Evolutionary conservation across 306 rosid genomes (phyloP).

Genomic region (Fagus sylvatica): DNA sequence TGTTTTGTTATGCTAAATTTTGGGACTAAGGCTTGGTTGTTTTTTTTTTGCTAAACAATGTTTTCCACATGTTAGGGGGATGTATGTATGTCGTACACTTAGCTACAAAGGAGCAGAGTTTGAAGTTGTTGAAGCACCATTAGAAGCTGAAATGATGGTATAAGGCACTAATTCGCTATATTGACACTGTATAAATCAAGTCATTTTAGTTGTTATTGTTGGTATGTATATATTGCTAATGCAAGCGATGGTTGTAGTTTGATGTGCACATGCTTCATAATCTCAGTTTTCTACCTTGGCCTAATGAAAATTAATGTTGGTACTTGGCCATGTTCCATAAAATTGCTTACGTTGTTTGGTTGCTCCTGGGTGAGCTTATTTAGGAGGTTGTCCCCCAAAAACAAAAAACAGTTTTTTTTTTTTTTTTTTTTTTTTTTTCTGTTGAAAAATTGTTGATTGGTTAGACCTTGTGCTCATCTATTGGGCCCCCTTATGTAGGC

Average conservation of each 20-base stretch:
- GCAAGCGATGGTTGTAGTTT: neutral
- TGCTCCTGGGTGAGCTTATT: neutral
- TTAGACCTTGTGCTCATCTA: neutral
- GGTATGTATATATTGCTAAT: neutral
- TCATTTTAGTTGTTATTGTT: neutral
- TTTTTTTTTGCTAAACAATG: neutral
- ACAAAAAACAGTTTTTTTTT: no score
- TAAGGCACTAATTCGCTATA: slow-evolving; percentile 25
- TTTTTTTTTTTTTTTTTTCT: no score
- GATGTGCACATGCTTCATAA: neutral
- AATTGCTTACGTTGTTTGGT: neutral
- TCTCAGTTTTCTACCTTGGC: neutral
- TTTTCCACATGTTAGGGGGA: slow-evolving; percentile 68
- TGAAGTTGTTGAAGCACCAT: slow-evolving; percentile 85
- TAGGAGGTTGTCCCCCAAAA: neutral
- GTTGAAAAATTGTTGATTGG: neutral
- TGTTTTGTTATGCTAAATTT: no score
- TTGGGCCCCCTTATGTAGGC: neutral
- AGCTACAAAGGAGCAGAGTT: slow-evolving; percentile 91
- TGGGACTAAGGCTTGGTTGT: no score
- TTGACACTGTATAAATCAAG: neutral
- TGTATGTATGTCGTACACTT: slow-evolving; percentile 95
- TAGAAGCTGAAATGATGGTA: slow-evolving; percentile 97
- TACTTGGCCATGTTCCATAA: neutral
- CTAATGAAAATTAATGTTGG: neutral